phyloP scores from a whole-genome alignment of 2,329 filamentous ascomycete genomes.

The Mariannaea sp. region DNA sequence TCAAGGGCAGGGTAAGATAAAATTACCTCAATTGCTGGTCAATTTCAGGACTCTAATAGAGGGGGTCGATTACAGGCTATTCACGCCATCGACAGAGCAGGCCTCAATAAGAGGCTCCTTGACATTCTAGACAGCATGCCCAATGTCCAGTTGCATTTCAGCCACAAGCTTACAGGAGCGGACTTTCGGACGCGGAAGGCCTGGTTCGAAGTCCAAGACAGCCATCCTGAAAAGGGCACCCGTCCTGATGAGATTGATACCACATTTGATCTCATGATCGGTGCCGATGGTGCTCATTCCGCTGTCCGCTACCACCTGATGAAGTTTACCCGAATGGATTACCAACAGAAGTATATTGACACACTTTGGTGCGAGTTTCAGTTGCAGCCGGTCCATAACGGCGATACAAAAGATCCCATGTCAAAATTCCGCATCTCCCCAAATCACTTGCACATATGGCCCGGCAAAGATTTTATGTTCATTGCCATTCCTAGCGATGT shows the following conservation, averaged over 20 bases:
- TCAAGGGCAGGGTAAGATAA: conserved; percentile 74
- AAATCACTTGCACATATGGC: conserved; percentile 97
- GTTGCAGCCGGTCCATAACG: conserved; percentile 60
- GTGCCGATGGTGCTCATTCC: conserved; percentile 94
- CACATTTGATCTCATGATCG: conserved; percentile 89
- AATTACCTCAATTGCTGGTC: conserved; percentile 24
- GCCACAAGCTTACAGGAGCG: conserved; percentile 89
- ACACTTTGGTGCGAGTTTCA: conserved; percentile 97
- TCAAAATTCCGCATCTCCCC: conserved; percentile 78
- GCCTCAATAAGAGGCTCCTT: conserved; percentile 81
- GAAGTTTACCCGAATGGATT: conserved; percentile 91
- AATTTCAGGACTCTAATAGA: conserved; percentile 15
- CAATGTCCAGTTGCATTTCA: conserved; percentile 92
- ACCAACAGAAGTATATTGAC: conserved; percentile 93
- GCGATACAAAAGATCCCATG: conserved; percentile 37
- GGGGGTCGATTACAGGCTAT: conserved; percentile 68
- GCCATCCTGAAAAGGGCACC: conserved; percentile 41
- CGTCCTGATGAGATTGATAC: conserved; percentile 77
- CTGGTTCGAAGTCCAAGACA: conserved; percentile 75
- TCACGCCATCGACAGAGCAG: conserved; percentile 81
- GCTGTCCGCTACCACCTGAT: conserved; percentile 91
- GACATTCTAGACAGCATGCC: conserved; percentile 81
- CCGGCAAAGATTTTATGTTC: conserved; percentile 93
- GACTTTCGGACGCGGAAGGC: conserved; percentile 80
- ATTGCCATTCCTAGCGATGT: conserved; percentile 85